A percentile compares a stretch with the other conserved stretches of the same genome.
Conservation (phyloP, 129 eudicot species). For the Smallanthus sonchifolius region DNA sequence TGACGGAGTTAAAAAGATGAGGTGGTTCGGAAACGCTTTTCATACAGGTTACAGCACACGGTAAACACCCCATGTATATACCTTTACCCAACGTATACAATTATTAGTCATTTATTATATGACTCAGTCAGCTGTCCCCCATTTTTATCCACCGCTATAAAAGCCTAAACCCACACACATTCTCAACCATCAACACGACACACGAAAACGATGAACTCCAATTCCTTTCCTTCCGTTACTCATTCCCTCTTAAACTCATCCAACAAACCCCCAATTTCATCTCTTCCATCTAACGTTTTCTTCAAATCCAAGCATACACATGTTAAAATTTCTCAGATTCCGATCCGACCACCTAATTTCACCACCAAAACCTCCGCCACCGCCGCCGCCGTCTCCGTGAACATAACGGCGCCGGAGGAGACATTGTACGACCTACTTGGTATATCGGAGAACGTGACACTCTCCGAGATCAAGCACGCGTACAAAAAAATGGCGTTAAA, state of each 20-base stretch:
- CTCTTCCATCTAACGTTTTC: background rate
- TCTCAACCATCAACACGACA: background rate
- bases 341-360: conserved; percentile 9
- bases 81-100: no score
- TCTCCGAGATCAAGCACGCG: conserved; percentile 49
- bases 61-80: no score
- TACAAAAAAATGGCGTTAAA: conserved; percentile 53
- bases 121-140: background rate
- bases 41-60: no score
- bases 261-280: background rate
- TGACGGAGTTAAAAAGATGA: no score
- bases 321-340: background rate
- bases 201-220: conserved; percentile 16
- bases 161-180: background rate
- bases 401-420: conserved; percentile 1
- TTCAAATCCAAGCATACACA: conserved; percentile 3
- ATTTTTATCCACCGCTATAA: conserved; percentile 5
- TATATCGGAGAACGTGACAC: conserved; percentile 34
- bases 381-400: background rate
- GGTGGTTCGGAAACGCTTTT: no score
- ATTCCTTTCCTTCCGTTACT: background rate
- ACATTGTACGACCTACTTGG: conserved; percentile 52
- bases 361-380: conserved; percentile 22
- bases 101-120: no score
- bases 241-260: conserved; percentile 14